Conservation (phyloP, 306 rosid species). For the Cicer yamashitae region DNA sequence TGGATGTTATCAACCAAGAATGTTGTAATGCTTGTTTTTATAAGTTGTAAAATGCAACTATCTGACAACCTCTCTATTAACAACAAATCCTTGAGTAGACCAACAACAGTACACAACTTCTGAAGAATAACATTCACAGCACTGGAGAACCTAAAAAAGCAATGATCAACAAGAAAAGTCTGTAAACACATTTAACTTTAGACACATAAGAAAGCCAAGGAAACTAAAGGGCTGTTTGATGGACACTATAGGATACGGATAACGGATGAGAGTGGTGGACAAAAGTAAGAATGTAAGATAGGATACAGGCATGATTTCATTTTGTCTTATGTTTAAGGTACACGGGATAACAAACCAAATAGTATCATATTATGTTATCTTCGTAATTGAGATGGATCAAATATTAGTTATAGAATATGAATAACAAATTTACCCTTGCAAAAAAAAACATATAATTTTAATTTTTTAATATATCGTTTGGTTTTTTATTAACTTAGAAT, state of each 20-base stretch:
- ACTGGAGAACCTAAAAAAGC: conserved; percentile 74
- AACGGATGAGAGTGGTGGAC: not conserved
- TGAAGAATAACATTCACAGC: conserved; percentile 87
- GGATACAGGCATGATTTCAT: not conserved
- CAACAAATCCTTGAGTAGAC: conserved; percentile 88
- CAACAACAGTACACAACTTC: conserved; percentile 93
- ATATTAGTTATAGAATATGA: not conserved
- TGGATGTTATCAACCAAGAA: conserved; percentile 95
- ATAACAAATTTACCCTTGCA: not conserved
- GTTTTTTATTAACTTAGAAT: not conserved
- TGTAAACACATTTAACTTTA: conserved; percentile 33
- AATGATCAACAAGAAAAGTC: conserved; percentile 34
- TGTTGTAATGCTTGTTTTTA: conserved; percentile 89
- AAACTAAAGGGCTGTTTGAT: not conserved
- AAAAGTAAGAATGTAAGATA: not conserved
- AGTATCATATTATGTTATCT: not conserved
- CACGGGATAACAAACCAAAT: conserved; percentile 2
- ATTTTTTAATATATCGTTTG: not conserved
- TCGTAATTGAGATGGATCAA: not conserved
- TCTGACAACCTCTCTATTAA: conserved; percentile 91
- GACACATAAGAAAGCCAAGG: conserved; percentile 34
- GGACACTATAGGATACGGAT: not conserved
- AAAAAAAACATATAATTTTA: too few species aligned
- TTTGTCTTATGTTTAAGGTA: not conserved
- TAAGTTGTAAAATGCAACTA: conserved; percentile 90